Base-by-base conservation (phyloP, 2,329 filamentous ascomycete species). In the Nemania diffusa region DNA sequence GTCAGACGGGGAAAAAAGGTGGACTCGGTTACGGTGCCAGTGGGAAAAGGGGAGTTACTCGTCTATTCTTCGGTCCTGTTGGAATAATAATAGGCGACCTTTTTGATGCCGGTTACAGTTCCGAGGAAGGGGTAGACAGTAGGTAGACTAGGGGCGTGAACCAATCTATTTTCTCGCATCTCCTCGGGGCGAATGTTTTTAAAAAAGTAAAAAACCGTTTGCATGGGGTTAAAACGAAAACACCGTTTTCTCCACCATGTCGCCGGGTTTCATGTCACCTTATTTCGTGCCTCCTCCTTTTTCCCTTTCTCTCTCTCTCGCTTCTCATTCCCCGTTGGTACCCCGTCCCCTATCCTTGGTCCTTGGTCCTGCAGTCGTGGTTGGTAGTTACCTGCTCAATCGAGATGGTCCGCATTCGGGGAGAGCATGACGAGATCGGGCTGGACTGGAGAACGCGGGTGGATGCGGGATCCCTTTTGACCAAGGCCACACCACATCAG, bases 361-460 rank as follows among this genome's bases (percentile, higher is more conserved):
- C 37, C 56, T 62, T 50, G 48, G 59, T 27, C 63, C 67, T 69
- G 67, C 64, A 67, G 63, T 34, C 37, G 51, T 60, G 60, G 67
- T 69, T 58, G 62, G 59, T 53, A 29, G 60, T 53, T 58, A 58
- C 34, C 29, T 63, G 32, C 58, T 66, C 52, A 57, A 66, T 67
- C 56, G 59, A 66, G 56, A 64, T 60, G 58, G 40, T 26, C 63
- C 58, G 57, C 53, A 57, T 58, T 62, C 53, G 62, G 57, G 26
- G 62, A 51, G 51, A 22, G 20, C 26, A 50, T 32, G 51, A 52
- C 40, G 34, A 53, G 48, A 26, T 37, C 55, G 50, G 27, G n/a
- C 22, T 13, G 22, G 56, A 55, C 26, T 40, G 51, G 37, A 57
- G 52, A 52, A 42, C 7, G 46, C 57, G 57, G 52, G 29, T 42